Evolutionary conservation across 129 eudicot species (phyloP).

Genomic region (Pulicaria dysenterica): DNA sequence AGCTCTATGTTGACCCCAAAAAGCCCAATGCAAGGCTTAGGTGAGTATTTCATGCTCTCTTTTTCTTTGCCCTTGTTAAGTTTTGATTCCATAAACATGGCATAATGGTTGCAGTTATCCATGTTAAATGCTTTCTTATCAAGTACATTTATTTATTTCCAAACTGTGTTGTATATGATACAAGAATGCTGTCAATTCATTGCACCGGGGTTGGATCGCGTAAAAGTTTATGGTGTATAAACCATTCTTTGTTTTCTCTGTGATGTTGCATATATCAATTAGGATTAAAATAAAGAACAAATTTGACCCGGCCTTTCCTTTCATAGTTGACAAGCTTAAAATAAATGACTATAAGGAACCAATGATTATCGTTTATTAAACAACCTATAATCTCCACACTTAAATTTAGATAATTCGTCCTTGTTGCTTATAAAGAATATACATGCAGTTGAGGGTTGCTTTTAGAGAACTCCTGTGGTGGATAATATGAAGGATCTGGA

Average conservation of each 20-base stretch:
- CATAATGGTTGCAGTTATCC: neutral
- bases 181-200: neutral
- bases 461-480: neutral
- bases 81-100: neutral
- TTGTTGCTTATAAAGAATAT: neutral
- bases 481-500: slow-evolving; percentile 1
- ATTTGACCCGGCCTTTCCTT: too few species aligned
- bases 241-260: too few species aligned
- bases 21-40: slow-evolving; percentile 35
- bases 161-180: neutral
- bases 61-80: slow-evolving; percentile 11
- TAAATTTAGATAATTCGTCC: slow-evolving; percentile 5
- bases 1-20: slow-evolving; percentile 55
- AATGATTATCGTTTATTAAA: too few species aligned
- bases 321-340: too few species aligned
- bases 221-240: slow-evolving; percentile 1
- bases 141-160: neutral
- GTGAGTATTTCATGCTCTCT: slow-evolving; percentile 37
- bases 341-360: too few species aligned
- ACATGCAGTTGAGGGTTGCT: neutral
- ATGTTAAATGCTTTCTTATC: slow-evolving; percentile 6
- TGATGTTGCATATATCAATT: too few species aligned
- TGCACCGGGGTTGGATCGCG: slow-evolving; percentile 16
- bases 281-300: too few species aligned
- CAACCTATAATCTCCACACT: too few species aligned